Evolutionary conservation across 78 protist genomes (phyloP).

Genomic region (Chrysochromulina tobinii): DNA sequence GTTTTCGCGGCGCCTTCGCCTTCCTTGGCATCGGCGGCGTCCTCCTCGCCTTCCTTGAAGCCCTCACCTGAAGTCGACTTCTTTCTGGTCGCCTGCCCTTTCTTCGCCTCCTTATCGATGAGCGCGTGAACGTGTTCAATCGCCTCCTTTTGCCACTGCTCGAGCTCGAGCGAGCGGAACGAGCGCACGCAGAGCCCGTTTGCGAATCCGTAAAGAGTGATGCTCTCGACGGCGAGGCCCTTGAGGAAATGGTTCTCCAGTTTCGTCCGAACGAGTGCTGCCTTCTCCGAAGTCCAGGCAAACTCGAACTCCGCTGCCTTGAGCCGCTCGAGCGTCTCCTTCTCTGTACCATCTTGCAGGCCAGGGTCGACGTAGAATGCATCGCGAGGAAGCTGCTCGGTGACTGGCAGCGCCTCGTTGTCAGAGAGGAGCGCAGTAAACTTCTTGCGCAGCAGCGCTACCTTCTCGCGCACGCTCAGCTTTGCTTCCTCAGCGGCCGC

Average conservation of each 20-base stretch:
- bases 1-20: not conserved
- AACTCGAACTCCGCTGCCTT: conserved; percentile 24
- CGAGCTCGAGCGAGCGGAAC: conserved; percentile 35
- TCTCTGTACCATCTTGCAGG: not conserved
- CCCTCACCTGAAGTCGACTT: too few relatives aligned
- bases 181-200: not conserved
- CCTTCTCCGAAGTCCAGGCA: conserved; percentile 44
- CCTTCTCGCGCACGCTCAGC: conserved; percentile 21
- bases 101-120: not conserved
- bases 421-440: conserved; percentile 17
- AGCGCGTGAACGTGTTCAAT: conserved; percentile 49
- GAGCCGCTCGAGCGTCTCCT: not conserved
- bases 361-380: conserved; percentile 53
- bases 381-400: not conserved
- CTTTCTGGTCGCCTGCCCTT: too few relatives aligned
- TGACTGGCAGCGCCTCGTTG: conserved; percentile 30
- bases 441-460: conserved; percentile 19
- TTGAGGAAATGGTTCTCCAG: conserved; percentile 17
- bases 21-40: not conserved
- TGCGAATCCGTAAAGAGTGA: not conserved
- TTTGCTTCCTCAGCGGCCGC: conserved; percentile 52
- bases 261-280: not conserved
- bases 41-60: not conserved
- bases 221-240: conserved; percentile 22
- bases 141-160: not conserved